These are phyloP conservation scores for Canavalia ensiformis DNA, from an alignment of 306 rosid genomes.

Conservation along the genomic window DNA sequence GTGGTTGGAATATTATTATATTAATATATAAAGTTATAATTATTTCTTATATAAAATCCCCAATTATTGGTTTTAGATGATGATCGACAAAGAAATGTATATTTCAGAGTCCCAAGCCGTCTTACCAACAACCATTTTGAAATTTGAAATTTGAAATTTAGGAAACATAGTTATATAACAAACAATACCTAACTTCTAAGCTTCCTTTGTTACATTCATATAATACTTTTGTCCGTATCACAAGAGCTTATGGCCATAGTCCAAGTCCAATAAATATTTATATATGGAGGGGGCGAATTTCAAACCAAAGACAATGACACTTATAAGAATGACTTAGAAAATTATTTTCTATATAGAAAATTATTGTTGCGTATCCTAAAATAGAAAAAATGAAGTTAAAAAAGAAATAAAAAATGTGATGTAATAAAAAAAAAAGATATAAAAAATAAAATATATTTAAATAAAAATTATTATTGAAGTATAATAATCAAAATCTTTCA, in stretches of 20 bases:
- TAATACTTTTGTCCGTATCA: constrained; percentile 26
- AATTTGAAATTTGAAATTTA: constrained; percentile 38
- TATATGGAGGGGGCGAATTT: constrained; percentile 17
- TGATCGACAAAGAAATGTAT: constrained; percentile 23
- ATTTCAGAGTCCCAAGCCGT: constrained; percentile 25
- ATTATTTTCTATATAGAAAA: background rate
- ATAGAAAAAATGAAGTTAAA: no score
- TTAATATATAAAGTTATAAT: background rate
- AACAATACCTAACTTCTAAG: constrained; percentile 47
- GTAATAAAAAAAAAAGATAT: no score
- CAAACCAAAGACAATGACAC: constrained; percentile 41
- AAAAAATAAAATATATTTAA: no score
- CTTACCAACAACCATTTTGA: constrained; percentile 55
- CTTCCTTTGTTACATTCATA: constrained; percentile 22
- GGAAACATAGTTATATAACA: background rate
- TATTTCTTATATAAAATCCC: background rate
- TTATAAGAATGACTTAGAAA: background rate
- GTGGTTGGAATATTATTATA: constrained; percentile 1
- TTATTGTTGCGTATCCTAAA: no score
- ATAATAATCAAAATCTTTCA: background rate
- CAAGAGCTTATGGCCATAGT: constrained; percentile 5
- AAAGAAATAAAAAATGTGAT: no score
- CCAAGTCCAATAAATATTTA: constrained; percentile 2
- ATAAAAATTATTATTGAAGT: no score
- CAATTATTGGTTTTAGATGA: constrained; percentile 4